phyloP scores from a whole-genome alignment of 257 asterid species.

The Solanum verrucosum region DNA sequence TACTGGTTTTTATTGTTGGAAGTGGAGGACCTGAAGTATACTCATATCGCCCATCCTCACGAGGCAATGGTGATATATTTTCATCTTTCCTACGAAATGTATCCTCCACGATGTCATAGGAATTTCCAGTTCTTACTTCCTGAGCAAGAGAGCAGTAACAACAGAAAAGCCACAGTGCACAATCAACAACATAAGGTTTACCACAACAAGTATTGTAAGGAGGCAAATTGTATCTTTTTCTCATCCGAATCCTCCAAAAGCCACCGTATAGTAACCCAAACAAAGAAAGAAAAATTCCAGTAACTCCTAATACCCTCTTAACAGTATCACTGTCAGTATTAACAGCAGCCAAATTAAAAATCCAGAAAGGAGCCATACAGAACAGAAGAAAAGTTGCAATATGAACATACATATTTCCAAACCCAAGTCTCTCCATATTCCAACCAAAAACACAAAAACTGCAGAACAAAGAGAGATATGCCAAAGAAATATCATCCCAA shows the following conservation, averaged over 20 bases:
- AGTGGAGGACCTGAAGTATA: slow-evolving; percentile 22
- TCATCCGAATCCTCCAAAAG: slow-evolving; percentile 88
- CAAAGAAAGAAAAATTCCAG: slow-evolving; percentile 56
- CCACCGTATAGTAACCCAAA: slow-evolving; percentile 85
- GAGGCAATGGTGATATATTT: slow-evolving; percentile 41
- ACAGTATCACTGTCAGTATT: slow-evolving; percentile 54
- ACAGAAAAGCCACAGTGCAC: slow-evolving; percentile 76
- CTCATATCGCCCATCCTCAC: slow-evolving; percentile 40
- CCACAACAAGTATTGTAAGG: slow-evolving; percentile 45
- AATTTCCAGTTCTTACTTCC: slow-evolving; percentile 77
- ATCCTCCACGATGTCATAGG: slow-evolving; percentile 63
- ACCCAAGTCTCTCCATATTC: slow-evolving; percentile 90
- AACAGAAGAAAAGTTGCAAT: slow-evolving; percentile 76
- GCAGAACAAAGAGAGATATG: slow-evolving; percentile 78
- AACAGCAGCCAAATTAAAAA: slow-evolving; percentile 64
- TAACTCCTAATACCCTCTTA: slow-evolving; percentile 46
- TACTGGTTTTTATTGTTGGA: neutral
- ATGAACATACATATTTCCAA: slow-evolving; percentile 91
- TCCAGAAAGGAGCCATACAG: slow-evolving; percentile 78
- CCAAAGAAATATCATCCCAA: slow-evolving; percentile 76
- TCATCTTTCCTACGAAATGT: slow-evolving; percentile 34
- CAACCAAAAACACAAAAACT: slow-evolving; percentile 82
- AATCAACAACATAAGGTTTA: slow-evolving; percentile 53
- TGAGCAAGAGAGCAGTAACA: slow-evolving; percentile 89
- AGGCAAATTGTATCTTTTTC: slow-evolving; percentile 68